Conservation (phyloP, 805 yeast species). For the Candida patagonica region DNA sequence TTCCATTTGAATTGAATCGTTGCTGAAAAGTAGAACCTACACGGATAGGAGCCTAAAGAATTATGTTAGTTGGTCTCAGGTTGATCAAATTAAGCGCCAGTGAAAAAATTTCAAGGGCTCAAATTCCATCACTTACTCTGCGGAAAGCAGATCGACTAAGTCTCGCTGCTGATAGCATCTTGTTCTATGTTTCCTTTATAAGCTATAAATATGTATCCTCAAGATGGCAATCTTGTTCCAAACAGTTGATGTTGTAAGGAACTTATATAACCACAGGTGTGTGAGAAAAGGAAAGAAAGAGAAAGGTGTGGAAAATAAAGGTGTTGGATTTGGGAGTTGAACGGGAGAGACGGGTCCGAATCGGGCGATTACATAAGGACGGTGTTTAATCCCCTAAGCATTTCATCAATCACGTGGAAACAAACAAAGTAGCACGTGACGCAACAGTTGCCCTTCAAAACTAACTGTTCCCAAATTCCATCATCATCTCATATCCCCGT, state of each 20-base stretch:
- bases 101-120: too few species aligned
- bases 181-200: slow-evolving; percentile 9
- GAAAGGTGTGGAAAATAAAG: slow-evolving; percentile 11
- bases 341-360: too few species aligned
- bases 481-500: too few species aligned
- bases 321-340: too few species aligned
- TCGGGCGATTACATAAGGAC: too few species aligned
- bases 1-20: slow-evolving; percentile 41
- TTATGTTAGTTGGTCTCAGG: background rate
- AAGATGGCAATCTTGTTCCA: background rate
- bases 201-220: slow-evolving; percentile 7
- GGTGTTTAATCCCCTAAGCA: too few species aligned
- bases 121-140: slow-evolving; percentile 16
- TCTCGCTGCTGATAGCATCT: slow-evolving; percentile 32
- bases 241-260: slow-evolving; percentile 4
- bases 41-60: slow-evolving; percentile 14
- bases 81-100: slow-evolving; percentile 6
- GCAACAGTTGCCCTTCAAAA: too few species aligned
- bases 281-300: slow-evolving; percentile 5
- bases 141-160: slow-evolving; percentile 29
- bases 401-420: too few species aligned
- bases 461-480: too few species aligned
- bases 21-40: slow-evolving; percentile 15
- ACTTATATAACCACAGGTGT: slow-evolving; percentile 7
- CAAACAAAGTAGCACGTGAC: too few species aligned